These are phyloP conservation scores for Elaeis guineensis DNA, from an alignment of 176 grass and related monocot genomes.

Conservation along the genomic window DNA sequence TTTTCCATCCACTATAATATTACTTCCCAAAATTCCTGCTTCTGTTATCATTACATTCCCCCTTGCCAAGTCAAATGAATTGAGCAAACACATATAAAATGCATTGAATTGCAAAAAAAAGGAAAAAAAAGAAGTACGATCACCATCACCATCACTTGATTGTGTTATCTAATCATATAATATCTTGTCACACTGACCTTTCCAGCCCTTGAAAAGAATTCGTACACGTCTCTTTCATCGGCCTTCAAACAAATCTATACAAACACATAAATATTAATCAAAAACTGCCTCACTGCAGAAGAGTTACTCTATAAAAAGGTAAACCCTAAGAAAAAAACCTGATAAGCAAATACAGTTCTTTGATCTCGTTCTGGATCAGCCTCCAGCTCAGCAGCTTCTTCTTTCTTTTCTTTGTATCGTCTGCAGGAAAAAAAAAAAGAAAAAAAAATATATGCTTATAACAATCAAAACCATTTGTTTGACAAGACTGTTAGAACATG, in stretches of 20 bases:
- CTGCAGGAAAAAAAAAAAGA: constrained; percentile 27
- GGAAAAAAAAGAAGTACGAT: no score
- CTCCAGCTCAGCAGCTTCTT: constrained; percentile 62
- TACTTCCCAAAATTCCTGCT: no score
- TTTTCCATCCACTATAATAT: no score
- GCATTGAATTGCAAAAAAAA: no score
- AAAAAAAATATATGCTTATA: constrained; percentile 5
- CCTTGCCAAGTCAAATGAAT: no score
- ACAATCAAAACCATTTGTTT: no score
- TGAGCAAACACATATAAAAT: no score
- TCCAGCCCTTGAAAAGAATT: constrained; percentile 96
- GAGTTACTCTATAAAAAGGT: neutral
- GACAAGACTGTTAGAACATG: no score
- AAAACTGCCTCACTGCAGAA: constrained; percentile 12
- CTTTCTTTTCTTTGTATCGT: constrained; percentile 55
- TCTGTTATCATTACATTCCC: no score
- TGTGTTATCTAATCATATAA: neutral
- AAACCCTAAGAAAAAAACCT: constrained; percentile 36
- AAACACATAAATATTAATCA: neutral
- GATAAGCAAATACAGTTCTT: constrained; percentile 96
- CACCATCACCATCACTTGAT: no score
- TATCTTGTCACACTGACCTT: constrained; percentile 37
- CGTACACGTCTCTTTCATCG: constrained; percentile 95
- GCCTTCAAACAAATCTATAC: constrained; percentile 81
- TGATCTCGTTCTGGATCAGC: constrained; percentile 99